Evolutionary conservation across 306 rosid genomes (phyloP).

Genomic region (Purshia tridentata): DNA sequence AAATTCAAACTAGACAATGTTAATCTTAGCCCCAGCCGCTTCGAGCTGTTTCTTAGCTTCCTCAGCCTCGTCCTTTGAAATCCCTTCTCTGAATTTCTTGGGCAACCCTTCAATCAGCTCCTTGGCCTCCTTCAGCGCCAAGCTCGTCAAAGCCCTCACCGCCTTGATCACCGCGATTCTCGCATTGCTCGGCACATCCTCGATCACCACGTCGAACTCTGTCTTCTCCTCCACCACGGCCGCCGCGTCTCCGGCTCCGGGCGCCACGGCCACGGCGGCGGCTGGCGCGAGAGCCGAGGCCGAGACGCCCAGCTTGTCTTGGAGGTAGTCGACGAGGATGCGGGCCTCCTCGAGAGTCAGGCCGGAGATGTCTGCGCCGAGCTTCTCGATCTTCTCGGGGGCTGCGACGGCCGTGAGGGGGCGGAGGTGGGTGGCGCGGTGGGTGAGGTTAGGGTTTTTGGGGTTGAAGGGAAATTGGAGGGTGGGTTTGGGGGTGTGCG

Average conservation of each 20-base stretch:
- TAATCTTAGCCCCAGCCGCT: conserved; percentile 85
- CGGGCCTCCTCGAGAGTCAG: conserved; percentile 86
- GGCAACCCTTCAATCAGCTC: conserved; percentile 90
- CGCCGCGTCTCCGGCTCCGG: conserved; percentile 30
- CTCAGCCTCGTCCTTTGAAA: conserved; percentile 81
- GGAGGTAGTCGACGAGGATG: conserved; percentile 78
- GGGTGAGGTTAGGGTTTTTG: conserved; percentile 29
- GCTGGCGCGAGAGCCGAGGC: conserved; percentile 82
- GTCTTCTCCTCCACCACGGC: conserved; percentile 75
- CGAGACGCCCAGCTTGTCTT: conserved; percentile 90
- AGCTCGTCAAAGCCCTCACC: conserved; percentile 73
- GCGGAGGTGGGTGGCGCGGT: conserved; percentile 52
- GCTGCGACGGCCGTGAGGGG: conserved; percentile 63
- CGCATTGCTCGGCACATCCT: conserved; percentile 77
- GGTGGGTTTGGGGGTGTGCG: conserved; percentile 38
- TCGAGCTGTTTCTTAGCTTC: conserved; percentile 94
- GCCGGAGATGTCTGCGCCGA: conserved; percentile 59
- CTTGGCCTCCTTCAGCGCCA: conserved; percentile 92
- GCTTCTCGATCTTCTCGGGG: conserved; percentile 60
- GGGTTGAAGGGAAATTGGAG: conserved; percentile 41
- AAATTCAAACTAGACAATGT: conserved; percentile 40
- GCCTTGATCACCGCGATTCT: conserved; percentile 86
- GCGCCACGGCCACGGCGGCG: conserved; percentile 44
- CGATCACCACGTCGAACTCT: conserved; percentile 88
- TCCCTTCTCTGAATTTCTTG: conserved; percentile 83